Conservation (phyloP, 352 stramenopile species). For the Bremia lactucae region DNA sequence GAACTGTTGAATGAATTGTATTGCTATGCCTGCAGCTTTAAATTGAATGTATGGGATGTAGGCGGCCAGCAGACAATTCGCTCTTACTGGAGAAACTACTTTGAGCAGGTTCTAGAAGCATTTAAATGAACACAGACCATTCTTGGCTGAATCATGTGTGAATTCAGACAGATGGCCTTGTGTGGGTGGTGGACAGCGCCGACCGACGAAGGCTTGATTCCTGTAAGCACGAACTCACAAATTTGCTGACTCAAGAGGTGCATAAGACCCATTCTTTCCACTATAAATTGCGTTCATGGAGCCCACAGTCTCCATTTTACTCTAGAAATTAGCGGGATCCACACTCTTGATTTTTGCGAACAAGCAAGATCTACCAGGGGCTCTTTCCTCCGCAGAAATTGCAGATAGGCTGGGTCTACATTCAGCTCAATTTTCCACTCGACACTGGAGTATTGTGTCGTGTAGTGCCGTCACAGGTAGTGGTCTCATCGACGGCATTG, state of each 20-base stretch:
- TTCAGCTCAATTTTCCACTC: constrained; percentile 72
- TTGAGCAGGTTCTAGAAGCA: constrained; percentile 72
- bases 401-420: constrained; percentile 77
- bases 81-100: constrained; percentile 99
- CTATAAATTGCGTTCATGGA: not conserved
- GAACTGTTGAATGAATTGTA: not conserved
- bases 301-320: not conserved
- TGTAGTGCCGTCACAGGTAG: constrained; percentile 95
- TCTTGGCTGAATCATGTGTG: not conserved
- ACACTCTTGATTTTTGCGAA: constrained; percentile 99
- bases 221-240: constrained; percentile 86
- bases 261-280: not conserved
- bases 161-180: constrained; percentile 92
- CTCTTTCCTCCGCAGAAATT: constrained; percentile 88
- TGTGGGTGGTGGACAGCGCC: constrained; percentile 98
- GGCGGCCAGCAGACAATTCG: constrained; percentile 98
- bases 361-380: constrained; percentile 96
- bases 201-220: constrained; percentile 91
- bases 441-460: constrained; percentile 87
- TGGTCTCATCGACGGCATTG: constrained; percentile 92
- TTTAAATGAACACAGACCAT: not conserved
- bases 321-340: constrained; percentile 93
- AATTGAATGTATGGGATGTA: constrained; percentile 98
- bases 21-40: constrained; percentile 74
- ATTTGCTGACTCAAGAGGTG: constrained; percentile 84